These are phyloP conservation scores for Aspergillus kassunensis DNA, from an alignment of 495 filamentous ascomycete species.

Conservation along the genomic window DNA sequence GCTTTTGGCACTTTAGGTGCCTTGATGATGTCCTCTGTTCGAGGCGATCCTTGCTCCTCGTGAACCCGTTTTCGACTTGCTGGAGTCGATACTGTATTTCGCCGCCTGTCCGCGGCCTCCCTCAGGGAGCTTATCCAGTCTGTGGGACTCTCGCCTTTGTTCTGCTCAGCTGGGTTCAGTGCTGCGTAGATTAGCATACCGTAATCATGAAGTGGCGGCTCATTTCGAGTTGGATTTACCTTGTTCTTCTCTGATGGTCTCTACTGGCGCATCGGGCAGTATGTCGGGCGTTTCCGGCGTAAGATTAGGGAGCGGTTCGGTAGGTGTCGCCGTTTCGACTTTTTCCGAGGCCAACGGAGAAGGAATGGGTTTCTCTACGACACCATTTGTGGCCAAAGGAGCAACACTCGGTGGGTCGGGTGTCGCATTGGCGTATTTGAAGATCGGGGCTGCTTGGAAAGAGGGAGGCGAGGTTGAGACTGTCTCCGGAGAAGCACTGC, in stretches of 20 bases:
- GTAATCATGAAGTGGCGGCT: neutral
- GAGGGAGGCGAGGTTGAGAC: neutral
- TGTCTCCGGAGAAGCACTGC: neutral
- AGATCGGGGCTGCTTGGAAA: neutral
- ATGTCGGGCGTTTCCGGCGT: neutral
- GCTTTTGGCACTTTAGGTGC: constrained; percentile 22
- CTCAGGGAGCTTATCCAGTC: constrained; percentile 22
- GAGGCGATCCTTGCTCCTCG: constrained; percentile 13
- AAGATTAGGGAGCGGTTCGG: neutral
- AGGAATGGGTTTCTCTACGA: neutral
- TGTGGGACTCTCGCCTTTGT: constrained; percentile 12
- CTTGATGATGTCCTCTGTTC: constrained; percentile 21
- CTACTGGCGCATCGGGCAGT: neutral
- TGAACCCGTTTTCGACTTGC: constrained; percentile 23
- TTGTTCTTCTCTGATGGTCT: neutral
- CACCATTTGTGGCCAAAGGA: neutral
- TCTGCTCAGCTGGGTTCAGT: neutral
- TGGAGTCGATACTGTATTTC: constrained; percentile 12
- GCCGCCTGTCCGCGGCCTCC: constrained; percentile 19
- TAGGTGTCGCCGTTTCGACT: neutral
- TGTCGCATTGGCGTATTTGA: neutral
- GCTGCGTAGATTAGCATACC: neutral
- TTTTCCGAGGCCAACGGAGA: neutral
- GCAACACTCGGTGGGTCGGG: neutral
- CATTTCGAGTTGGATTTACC: neutral